Conservation (phyloP, 176 grass and related monocot species). For the Eleusine coracana region DNA sequence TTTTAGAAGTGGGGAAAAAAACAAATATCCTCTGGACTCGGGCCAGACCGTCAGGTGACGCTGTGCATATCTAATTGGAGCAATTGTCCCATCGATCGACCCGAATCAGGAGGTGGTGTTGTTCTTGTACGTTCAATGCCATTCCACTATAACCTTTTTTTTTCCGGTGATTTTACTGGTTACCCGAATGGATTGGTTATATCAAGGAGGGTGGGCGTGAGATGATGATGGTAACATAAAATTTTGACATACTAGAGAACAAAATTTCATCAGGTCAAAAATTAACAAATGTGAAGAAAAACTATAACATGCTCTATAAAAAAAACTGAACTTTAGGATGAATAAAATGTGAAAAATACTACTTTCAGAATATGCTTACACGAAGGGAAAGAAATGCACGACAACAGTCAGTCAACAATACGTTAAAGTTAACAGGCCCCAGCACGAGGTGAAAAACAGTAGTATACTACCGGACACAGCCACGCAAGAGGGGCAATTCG, state of each 20-base stretch:
- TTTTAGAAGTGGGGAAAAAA: constrained; percentile 18
- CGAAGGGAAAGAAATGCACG: not conserved
- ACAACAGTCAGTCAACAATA: not conserved
- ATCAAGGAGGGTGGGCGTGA: not conserved
- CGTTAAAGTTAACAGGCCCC: not conserved
- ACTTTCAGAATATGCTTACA: not conserved
- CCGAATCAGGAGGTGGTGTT: constrained; percentile 14
- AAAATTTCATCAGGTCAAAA: too few species aligned
- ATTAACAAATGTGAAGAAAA: too few species aligned
- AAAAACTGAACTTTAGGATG: not conserved
- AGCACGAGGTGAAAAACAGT: not conserved
- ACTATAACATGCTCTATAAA: too few species aligned
- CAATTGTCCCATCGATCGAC: constrained; percentile 24
- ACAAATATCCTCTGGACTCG: constrained; percentile 29
- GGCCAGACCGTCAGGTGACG: constrained; percentile 32
- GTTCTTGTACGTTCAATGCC: not conserved
- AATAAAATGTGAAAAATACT: not conserved
- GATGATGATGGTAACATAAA: too few species aligned
- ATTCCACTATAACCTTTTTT: not conserved
- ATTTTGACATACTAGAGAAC: too few species aligned
- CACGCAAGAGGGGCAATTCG: constrained; percentile 38
- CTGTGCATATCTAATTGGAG: constrained; percentile 41
- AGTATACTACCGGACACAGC: not conserved
- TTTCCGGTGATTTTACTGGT: not conserved
- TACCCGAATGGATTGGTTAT: not conserved